Percentiles rank a stretch among this genome's conserved stretches.
These are phyloP conservation scores for Saturnispora hagleri DNA, from an alignment of 805 yeast genomes.

Conservation along the genomic window DNA sequence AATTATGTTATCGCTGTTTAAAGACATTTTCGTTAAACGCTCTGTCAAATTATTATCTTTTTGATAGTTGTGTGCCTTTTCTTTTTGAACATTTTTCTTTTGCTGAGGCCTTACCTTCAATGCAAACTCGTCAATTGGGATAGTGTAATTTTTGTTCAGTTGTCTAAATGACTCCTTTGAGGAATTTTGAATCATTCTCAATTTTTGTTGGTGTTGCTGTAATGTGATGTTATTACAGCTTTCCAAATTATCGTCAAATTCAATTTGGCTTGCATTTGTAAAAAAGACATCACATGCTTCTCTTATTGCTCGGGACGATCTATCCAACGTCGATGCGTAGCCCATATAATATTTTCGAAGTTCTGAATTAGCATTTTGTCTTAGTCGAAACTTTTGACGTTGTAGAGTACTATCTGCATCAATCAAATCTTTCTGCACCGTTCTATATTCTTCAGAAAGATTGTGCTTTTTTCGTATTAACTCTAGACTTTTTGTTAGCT, in stretches of 20 bases:
- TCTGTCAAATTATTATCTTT: neutral
- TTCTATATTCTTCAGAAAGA: conserved; percentile 6
- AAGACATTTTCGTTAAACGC: neutral
- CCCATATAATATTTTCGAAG: conserved; percentile 4
- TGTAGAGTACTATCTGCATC: conserved; percentile 6
- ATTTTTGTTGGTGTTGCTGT: conserved; percentile 8
- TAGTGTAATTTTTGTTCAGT: neutral
- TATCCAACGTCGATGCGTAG: conserved; percentile 3
- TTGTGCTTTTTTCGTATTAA: conserved; percentile 4
- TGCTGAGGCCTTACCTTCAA: neutral
- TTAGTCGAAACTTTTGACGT: conserved; percentile 5
- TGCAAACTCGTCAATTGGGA: neutral
- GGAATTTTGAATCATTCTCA: conserved; percentile 4
- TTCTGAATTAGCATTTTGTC: conserved; percentile 7
- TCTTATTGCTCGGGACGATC: neutral
- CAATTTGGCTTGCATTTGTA: conserved; percentile 8
- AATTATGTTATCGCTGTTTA: neutral
- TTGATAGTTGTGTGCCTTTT: neutral
- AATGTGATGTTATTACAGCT: conserved; percentile 1
- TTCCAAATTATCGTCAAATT: conserved; percentile 6
- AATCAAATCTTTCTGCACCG: conserved; percentile 6
- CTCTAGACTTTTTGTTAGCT: conserved; percentile 2
- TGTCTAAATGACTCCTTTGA: neutral
- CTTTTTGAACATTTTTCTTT: neutral
- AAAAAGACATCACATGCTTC: conserved; percentile 7